Percentiles rank a stretch among this genome's conserved stretches.
Conservation (phyloP, 2,329 filamentous ascomycete species). For the Erysiphe pulchra region DNA sequence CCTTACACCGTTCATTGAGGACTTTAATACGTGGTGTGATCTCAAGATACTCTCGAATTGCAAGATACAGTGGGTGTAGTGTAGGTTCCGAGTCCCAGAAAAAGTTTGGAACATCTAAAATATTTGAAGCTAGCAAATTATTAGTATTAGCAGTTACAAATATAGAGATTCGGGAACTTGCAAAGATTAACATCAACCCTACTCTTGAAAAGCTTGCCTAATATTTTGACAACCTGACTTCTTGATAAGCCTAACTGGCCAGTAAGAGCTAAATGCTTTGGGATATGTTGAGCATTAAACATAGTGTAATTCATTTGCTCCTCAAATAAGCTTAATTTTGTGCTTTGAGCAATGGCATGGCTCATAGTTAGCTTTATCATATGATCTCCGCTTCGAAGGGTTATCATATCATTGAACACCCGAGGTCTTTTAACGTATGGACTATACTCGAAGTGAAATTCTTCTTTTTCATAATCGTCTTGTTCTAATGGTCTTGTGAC, state of each 20-base stretch:
- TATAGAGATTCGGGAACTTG: conserved; percentile 22
- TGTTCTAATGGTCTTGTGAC: conserved; percentile 60
- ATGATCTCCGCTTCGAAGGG: conserved; percentile 75
- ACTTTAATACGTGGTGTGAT: conserved; percentile 92
- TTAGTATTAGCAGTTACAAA: too few species aligned
- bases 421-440: conserved; percentile 61
- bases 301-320: conserved; percentile 90
- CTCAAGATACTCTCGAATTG: conserved; percentile 89
- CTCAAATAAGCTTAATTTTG: conserved; percentile 87
- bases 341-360: conserved; percentile 92
- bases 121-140: conserved; percentile 47
- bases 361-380: conserved; percentile 98
- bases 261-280: conserved; percentile 66
- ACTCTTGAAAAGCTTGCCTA: conserved; percentile 76
- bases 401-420: conserved; percentile 99
- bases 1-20: conserved; percentile 84
- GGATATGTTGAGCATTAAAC: conserved; percentile 76
- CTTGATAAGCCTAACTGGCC: conserved; percentile 78
- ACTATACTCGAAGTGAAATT: conserved; percentile 97
- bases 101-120: conserved; percentile 87
- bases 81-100: conserved; percentile 97
- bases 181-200: conserved; percentile 94
- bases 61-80: conserved; percentile 76
- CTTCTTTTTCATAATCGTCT: conserved; percentile 86
- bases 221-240: conserved; percentile 74